phyloP scores from a whole-genome alignment of 2,329 filamentous ascomycete species.

The Cercospora sp. region DNA sequence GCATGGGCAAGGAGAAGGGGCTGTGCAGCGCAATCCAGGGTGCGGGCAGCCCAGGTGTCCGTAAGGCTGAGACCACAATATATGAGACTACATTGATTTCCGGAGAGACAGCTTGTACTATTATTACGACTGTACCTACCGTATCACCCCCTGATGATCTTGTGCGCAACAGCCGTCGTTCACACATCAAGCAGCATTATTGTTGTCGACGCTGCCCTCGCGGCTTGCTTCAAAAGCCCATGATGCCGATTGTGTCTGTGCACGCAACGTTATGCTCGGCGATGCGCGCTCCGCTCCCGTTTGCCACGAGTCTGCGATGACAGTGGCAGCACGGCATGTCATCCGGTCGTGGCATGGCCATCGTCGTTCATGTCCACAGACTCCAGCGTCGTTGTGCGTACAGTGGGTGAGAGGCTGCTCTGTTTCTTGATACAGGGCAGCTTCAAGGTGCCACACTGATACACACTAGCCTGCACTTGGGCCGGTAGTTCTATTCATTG shows the following conservation, averaged over 20 bases:
- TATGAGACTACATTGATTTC: slow-evolving; percentile 3
- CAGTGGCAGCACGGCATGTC: not conserved
- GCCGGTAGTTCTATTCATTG: not conserved
- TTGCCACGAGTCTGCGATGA: not conserved
- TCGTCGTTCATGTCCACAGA: not conserved
- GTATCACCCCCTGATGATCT: not conserved
- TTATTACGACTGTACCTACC: not conserved
- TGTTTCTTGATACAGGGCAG: not conserved
- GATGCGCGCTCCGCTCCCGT: not conserved
- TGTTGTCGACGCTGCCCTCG: not conserved
- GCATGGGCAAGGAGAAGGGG: slow-evolving; percentile 9
- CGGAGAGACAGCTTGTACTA: slow-evolving; percentile 2
- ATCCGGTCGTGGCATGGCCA: not conserved
- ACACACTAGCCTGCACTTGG: not conserved
- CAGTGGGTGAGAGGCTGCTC: not conserved
- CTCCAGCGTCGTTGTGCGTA: not conserved
- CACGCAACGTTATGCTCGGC: not conserved
- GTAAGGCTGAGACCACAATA: slow-evolving; percentile 3
- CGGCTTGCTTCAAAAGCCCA: not conserved
- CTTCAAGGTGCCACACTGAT: not conserved
- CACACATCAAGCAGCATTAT: not conserved
- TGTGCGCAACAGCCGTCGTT: not conserved
- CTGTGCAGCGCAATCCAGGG: slow-evolving; percentile 3
- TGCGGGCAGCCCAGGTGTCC: not conserved
- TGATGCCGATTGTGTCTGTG: not conserved